A percentile compares a stretch with the other conserved stretches of the same genome.
Conservation (phyloP, 306 rosid species). For the Pueraria montana region DNA sequence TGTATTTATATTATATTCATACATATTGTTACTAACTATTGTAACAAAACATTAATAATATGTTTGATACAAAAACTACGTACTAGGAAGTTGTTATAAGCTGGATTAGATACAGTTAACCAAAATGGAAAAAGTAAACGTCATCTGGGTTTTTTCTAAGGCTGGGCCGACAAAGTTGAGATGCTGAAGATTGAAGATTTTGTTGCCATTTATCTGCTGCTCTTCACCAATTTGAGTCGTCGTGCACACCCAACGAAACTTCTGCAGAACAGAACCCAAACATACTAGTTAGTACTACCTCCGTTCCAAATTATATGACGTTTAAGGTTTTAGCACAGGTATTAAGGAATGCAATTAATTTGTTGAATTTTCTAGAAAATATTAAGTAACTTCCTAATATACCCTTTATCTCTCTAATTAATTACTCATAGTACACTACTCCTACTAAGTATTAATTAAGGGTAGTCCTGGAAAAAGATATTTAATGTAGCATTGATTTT, state of each 20-base stretch:
- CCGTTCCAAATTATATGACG: no score
- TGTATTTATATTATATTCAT: background rate
- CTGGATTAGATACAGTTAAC: conserved; percentile 42
- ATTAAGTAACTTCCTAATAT: no score
- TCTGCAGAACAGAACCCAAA: conserved; percentile 51
- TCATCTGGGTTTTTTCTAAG: background rate
- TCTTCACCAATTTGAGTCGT: conserved; percentile 73
- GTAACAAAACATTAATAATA: background rate
- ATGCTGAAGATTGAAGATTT: background rate
- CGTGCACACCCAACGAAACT: conserved; percentile 63
- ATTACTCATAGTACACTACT: no score
- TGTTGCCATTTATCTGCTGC: conserved; percentile 6
- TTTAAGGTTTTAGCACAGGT: no score
- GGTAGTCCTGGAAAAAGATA: no score
- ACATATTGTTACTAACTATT: background rate
- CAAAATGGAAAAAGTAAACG: background rate
- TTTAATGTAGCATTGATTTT: no score
- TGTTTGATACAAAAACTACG: background rate
- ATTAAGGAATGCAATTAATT: no score
- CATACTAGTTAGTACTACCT: background rate
- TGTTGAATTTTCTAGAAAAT: no score
- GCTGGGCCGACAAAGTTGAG: conserved; percentile 12
- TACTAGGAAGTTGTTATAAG: background rate
- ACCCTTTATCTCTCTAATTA: no score
- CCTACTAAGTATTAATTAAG: no score